These are phyloP conservation scores for Pholiota adiposa DNA, from an alignment of 1,284 basidiomycete genomes.

Conservation along the genomic window DNA sequence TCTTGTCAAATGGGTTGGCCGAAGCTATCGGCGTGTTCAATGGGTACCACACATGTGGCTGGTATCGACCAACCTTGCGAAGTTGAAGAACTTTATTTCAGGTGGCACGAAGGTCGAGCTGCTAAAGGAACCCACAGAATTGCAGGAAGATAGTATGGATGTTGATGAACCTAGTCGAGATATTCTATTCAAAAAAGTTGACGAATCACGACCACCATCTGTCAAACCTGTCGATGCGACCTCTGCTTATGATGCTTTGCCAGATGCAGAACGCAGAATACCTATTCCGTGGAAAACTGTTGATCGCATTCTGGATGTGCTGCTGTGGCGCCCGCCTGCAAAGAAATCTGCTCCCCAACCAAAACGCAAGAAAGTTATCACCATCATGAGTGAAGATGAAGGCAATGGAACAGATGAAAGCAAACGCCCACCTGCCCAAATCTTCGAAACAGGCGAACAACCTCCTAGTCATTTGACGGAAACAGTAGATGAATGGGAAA, in stretches of 20 bases:
- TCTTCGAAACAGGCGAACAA: conserved; percentile 60
- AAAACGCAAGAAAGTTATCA: conserved; percentile 26
- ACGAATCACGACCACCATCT: conserved; percentile 35
- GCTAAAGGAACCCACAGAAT: conserved; percentile 48
- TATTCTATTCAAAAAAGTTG: conserved; percentile 37
- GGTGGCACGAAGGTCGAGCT: conserved; percentile 74
- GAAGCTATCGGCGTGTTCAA: conserved; percentile 76
- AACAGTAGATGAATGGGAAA: conserved; percentile 67
- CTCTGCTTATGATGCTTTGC: conserved; percentile 36
- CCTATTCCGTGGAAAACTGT: conserved; percentile 78
- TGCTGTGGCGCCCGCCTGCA: conserved; percentile 55
- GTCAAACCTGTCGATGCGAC: conserved; percentile 29
- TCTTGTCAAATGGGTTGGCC: conserved; percentile 83
- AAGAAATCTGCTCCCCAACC: conserved; percentile 29
- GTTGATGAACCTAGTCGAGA: conserved; percentile 31
- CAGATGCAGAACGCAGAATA: conserved; percentile 72
- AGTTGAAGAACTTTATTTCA: conserved; percentile 78
- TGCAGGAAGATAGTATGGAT: conserved; percentile 36
- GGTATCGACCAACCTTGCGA: conserved; percentile 58
- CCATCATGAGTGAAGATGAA: conserved; percentile 34
- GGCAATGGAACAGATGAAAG: conserved; percentile 32
- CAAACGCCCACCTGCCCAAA: conserved; percentile 41
- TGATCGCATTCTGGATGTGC: conserved; percentile 80
- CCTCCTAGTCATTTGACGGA: conserved; percentile 54
- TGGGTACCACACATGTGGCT: conserved; percentile 96